Evolutionary conservation across 2,329 filamentous ascomycete species (phyloP).

Genomic region (Pyrenochaeta sp.): DNA sequence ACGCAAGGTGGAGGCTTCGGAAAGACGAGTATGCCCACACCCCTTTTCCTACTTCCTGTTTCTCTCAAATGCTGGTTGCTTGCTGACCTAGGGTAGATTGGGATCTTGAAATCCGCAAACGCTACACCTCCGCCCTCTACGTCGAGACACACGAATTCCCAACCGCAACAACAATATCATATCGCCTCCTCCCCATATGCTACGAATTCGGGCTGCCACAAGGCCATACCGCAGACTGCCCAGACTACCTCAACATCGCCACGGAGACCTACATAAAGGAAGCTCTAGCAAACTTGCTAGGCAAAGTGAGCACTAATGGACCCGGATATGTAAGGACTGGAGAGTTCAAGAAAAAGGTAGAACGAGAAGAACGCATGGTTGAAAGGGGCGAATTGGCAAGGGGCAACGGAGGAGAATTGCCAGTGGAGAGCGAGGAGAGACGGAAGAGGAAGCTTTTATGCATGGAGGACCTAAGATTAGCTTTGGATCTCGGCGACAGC

Average conservation of each 20-base stretch:
- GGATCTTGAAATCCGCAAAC: constrained; percentile 71
- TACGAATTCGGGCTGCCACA: constrained; percentile 69
- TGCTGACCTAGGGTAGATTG: constrained; percentile 55
- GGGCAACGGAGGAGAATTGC: constrained; percentile 79
- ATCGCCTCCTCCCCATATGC: constrained; percentile 70
- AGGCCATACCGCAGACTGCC: constrained; percentile 62
- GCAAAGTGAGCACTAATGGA: constrained; percentile 64
- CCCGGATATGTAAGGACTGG: constrained; percentile 74
- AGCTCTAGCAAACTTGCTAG: constrained; percentile 63
- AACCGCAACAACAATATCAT: constrained; percentile 63
- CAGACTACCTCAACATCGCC: constrained; percentile 68
- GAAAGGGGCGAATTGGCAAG: constrained; percentile 77
- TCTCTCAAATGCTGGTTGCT: background rate
- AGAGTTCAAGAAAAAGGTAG: constrained; percentile 77
- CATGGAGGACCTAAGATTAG: constrained; percentile 79
- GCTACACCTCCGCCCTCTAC: constrained; percentile 69
- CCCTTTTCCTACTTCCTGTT: background rate
- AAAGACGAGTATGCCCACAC: constrained; percentile 73
- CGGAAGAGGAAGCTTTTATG: constrained; percentile 75
- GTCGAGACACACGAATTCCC: constrained; percentile 71
- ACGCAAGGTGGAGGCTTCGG: constrained; percentile 76
- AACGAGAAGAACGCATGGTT: constrained; percentile 76
- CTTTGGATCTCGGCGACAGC: constrained; percentile 77
- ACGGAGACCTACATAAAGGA: constrained; percentile 71
- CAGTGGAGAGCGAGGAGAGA: constrained; percentile 80